A percentile compares a stretch with the other conserved stretches of the same genome.
These are phyloP conservation scores for Chondrus crispus DNA, from an alignment of 23 red algal genomes.

Conservation along the genomic window DNA sequence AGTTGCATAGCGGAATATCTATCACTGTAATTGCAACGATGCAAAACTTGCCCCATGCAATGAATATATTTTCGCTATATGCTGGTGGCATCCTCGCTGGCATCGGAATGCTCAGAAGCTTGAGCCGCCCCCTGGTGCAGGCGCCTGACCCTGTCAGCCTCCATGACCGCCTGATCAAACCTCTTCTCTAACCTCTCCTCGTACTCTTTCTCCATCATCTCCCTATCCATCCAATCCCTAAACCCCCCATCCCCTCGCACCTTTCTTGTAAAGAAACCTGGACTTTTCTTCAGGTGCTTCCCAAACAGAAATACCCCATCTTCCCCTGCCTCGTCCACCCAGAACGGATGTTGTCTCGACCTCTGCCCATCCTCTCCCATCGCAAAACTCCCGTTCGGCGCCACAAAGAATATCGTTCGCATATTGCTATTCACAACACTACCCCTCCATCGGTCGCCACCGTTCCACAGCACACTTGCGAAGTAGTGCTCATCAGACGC, in stretches of 20 bases:
- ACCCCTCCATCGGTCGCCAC: constrained; percentile 1
- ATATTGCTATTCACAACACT: constrained; percentile 43
- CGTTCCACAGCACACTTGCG: constrained; percentile 49
- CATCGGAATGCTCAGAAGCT: no score
- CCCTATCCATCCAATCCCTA: constrained; percentile 30
- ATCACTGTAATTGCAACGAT: no score
- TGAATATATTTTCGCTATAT: no score
- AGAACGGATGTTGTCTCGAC: constrained; percentile 72
- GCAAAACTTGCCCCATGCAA: no score
- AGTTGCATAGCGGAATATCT: no score
- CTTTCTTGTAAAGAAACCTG: constrained; percentile 43
- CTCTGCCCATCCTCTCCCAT: constrained; percentile 24
- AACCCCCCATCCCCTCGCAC: constrained; percentile 22
- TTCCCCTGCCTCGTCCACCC: constrained; percentile 62
- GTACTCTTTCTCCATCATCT: constrained; percentile 42
- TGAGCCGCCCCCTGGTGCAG: no score
- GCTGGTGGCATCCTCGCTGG: no score
- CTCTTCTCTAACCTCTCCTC: neutral
- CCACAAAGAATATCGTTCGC: constrained; percentile 67
- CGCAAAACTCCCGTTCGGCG: constrained; percentile 52
- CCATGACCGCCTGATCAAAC: neutral
- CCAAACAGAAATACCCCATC: constrained; percentile 21
- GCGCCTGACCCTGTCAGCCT: no score
- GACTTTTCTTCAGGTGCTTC: constrained; percentile 7
- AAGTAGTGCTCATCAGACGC: constrained; percentile 75